A percentile compares a stretch with the other conserved stretches of the same genome.
Evolutionary conservation across 805 yeast genomes (phyloP).

Genomic region (Ogataea methanolica): DNA sequence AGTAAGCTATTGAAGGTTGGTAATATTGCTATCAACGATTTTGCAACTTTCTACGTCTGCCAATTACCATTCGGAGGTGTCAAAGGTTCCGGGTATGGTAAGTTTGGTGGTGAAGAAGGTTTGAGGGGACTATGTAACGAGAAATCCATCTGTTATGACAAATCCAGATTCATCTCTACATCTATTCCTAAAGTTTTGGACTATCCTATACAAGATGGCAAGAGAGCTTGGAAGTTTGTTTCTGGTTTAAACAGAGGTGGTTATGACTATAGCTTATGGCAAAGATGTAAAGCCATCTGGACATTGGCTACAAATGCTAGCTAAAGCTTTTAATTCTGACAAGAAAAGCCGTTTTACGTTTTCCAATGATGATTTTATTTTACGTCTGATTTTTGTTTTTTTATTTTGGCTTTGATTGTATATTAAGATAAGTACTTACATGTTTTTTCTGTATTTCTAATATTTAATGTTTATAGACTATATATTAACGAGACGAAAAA

Average conservation of each 20-base stretch:
- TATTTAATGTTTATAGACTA: no score
- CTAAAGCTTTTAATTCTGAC: constrained; percentile 1
- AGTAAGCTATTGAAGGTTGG: constrained; percentile 71
- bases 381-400: no score
- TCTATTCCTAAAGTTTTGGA: constrained; percentile 85
- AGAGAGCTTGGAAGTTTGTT: constrained; percentile 87
- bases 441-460: no score
- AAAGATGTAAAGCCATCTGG: constrained; percentile 50
- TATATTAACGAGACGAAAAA: no score
- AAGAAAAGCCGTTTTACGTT: no score
- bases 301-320: constrained; percentile 46
- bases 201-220: constrained; percentile 80
- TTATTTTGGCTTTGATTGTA: no score
- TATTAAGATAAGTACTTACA: no score
- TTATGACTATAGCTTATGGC: constrained; percentile 73
- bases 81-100: constrained; percentile 92
- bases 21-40: constrained; percentile 94
- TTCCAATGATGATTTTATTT: no score
- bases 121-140: constrained; percentile 82
- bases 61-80: constrained; percentile 97
- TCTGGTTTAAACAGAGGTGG: constrained; percentile 78
- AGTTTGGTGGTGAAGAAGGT: constrained; percentile 98
- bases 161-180: constrained; percentile 71
- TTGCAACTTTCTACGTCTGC: constrained; percentile 93
- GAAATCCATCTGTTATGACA: constrained; percentile 84